phyloP scores from a whole-genome alignment of 2,329 filamentous ascomycete genomes.

The Mycosphaerella arachidis region DNA sequence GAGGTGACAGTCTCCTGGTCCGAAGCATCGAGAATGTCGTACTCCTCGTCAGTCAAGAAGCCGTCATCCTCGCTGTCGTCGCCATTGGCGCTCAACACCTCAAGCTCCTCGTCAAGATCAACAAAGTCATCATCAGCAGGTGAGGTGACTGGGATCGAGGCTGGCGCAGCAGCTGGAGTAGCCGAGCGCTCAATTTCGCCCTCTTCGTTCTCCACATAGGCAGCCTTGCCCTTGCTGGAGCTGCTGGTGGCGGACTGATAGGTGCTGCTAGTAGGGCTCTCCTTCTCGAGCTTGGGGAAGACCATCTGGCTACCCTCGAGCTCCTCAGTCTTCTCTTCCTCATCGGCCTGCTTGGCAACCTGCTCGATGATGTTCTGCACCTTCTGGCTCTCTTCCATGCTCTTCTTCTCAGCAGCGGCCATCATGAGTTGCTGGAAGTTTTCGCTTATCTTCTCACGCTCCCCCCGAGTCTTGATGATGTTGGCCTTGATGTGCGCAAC shows the following conservation, averaged over 20 bases:
- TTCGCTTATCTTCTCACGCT: constrained; percentile 24
- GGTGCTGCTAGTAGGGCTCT: constrained; percentile 78
- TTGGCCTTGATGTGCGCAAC: constrained; percentile 31
- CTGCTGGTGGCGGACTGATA: constrained; percentile 53
- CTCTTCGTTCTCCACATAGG: constrained; percentile 55
- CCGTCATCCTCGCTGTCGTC: constrained; percentile 66
- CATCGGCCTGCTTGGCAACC: constrained; percentile 36
- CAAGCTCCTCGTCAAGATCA: constrained; percentile 51
- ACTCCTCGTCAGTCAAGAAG: constrained; percentile 96
- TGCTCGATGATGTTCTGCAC: constrained; percentile 29
- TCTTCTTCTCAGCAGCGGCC: constrained; percentile 28
- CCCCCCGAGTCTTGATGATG: constrained; percentile 30
- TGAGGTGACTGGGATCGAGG: constrained; percentile 20
- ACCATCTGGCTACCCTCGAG: constrained; percentile 69
- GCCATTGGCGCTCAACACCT: constrained; percentile 44
- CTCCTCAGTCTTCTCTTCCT: constrained; percentile 24
- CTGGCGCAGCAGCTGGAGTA: constrained; percentile 16
- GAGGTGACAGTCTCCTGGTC: constrained; percentile 64
- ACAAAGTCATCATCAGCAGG: constrained; percentile 38
- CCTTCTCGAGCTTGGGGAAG: constrained; percentile 93
- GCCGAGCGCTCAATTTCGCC: constrained; percentile 48
- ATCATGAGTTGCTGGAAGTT: constrained; percentile 26
- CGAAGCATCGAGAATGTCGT: constrained; percentile 91
- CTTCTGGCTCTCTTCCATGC: constrained; percentile 24
- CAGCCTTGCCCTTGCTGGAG: constrained; percentile 42